Percentiles rank a stretch among this genome's conserved stretches.
These are phyloP conservation scores for Pseudogymnoascus sp. DNA, from an alignment of 2,329 filamentous ascomycete species.

Conservation along the genomic window DNA sequence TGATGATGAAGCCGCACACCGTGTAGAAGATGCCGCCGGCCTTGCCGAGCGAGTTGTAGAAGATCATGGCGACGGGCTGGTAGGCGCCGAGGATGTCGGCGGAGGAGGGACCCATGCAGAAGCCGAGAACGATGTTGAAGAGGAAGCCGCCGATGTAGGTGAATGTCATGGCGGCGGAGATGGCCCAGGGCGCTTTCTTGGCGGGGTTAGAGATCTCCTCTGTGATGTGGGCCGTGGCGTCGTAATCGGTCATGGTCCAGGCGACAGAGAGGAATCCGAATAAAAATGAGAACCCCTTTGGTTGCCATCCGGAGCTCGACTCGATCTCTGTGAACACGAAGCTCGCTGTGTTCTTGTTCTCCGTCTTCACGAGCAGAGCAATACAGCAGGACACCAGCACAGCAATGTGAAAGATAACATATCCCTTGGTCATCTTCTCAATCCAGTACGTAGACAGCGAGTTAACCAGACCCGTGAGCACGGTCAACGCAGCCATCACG, in stretches of 20 bases:
- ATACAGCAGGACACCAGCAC: conserved; percentile 43
- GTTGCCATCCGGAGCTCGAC: conserved; percentile 43
- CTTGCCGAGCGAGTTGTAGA: conserved; percentile 48
- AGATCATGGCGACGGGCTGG: conserved; percentile 49
- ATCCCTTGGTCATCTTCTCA: conserved; percentile 48
- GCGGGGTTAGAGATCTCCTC: conserved; percentile 45
- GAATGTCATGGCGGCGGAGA: conserved; percentile 45
- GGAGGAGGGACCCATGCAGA: conserved; percentile 40
- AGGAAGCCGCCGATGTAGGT: conserved; percentile 47
- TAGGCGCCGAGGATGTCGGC: conserved; percentile 34
- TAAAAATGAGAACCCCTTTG: conserved; percentile 46
- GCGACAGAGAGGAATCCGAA: conserved; percentile 51
- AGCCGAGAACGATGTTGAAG: conserved; percentile 50
- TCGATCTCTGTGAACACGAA: conserved; percentile 49
- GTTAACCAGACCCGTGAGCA: conserved; percentile 45
- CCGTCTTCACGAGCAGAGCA: conserved; percentile 40
- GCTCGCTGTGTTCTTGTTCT: conserved; percentile 40
- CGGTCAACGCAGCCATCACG: conserved; percentile 45
- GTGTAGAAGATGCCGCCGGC: conserved; percentile 45
- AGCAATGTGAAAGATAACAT: conserved; percentile 48
- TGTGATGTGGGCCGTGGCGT: conserved; percentile 38
- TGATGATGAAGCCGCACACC: conserved; percentile 46
- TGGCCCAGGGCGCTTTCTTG: conserved; percentile 45
- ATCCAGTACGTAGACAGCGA: conserved; percentile 48
- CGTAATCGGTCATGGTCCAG: conserved; percentile 53